Evolutionary conservation across 768 basidiomycete genomes (phyloP).

Genomic region (Tylopilus rubrobrunneus): DNA sequence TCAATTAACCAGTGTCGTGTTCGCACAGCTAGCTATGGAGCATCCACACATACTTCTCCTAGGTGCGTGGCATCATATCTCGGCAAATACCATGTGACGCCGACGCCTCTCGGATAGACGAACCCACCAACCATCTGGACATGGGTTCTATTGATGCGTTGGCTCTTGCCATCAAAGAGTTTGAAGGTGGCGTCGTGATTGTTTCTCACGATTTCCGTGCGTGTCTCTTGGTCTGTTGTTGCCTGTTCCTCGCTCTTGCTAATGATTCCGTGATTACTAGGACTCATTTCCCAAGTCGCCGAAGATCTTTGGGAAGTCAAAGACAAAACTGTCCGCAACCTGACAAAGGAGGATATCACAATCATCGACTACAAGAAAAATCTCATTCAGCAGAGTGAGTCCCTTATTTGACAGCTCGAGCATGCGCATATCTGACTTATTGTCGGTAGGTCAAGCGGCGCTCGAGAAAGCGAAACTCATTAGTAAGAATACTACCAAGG

Average conservation of each 20-base stretch:
- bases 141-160: slow-evolving; percentile 98
- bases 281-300: slow-evolving; percentile 95
- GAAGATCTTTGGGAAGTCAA: slow-evolving; percentile 99
- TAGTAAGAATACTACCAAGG: slow-evolving; percentile 74
- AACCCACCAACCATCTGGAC: slow-evolving; percentile 96
- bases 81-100: slow-evolving; percentile 4
- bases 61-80: slow-evolving; percentile 40
- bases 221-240: slow-evolving; percentile 28
- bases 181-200: slow-evolving; percentile 97
- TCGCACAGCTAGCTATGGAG: slow-evolving; percentile 95
- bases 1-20: slow-evolving; percentile 67
- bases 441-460: slow-evolving; percentile 61
- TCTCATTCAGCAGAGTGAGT: slow-evolving; percentile 73
- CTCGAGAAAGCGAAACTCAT: slow-evolving; percentile 94
- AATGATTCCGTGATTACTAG: slow-evolving; percentile 34
- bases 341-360: slow-evolving; percentile 86
- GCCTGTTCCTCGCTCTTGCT: slow-evolving; percentile 4
- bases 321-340: slow-evolving; percentile 86
- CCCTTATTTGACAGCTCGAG: not conserved
- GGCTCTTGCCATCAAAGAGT: slow-evolving; percentile 92
- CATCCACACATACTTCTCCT: slow-evolving; percentile 92
- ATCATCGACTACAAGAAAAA: slow-evolving; percentile 94
- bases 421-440: slow-evolving; percentile 1
- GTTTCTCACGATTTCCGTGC: slow-evolving; percentile 99
- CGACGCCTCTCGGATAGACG: slow-evolving; percentile 46